Base-by-base conservation (phyloP, 2,329 filamentous ascomycete genomes). In the Monosporascus sp. region DNA sequence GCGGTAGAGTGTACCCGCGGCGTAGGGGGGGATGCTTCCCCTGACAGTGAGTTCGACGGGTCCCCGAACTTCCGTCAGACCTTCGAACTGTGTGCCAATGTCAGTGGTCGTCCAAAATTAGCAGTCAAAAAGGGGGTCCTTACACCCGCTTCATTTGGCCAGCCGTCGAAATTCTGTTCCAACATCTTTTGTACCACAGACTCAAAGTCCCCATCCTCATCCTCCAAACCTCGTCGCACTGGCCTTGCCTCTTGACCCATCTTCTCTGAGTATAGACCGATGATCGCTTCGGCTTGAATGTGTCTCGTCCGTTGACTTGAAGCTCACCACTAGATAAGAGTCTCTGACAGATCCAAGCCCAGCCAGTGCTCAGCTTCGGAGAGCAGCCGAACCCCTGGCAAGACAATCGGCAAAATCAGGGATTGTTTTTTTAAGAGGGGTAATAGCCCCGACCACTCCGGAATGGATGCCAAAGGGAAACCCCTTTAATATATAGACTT, bases 1-100 rank as follows among this genome's bases (percentile, higher is more conserved):
- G 24, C 89, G 80, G 67, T 86, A 93, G 1, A 94, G 76, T 1
- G 80, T 76, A 1, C 90, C 90, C 2, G 87, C 83, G 3, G 83
- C 83, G 75, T 88, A 92, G 1, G 74, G 54, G 1, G 90, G 90
- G 49, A 94, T 90, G 0, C 68, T 67, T 11, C 90, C 90, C 38
- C 74, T 76, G 5, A 93, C 77, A 0, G 65, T 62, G 14, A 93
- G 77, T 48, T 84, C 74, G 4, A 91, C 72, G 0, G 88, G 87
- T 0, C 79, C 78, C 4, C 77, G 78, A 58, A 89, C 80, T 61
- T 90, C 85, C 14, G 82, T 81, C 43, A 86, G 74, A 18, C 78
- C 81, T 53, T 89, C 80, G 62, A 90, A 90, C 85, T 90, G 44
- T 14, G 37, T 47, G 54, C 45, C 45, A 8, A 38, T 25, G 39